These are phyloP conservation scores for Irpex rosettiformis DNA, from an alignment of 1,284 basidiomycete genomes.

Conservation along the genomic window DNA sequence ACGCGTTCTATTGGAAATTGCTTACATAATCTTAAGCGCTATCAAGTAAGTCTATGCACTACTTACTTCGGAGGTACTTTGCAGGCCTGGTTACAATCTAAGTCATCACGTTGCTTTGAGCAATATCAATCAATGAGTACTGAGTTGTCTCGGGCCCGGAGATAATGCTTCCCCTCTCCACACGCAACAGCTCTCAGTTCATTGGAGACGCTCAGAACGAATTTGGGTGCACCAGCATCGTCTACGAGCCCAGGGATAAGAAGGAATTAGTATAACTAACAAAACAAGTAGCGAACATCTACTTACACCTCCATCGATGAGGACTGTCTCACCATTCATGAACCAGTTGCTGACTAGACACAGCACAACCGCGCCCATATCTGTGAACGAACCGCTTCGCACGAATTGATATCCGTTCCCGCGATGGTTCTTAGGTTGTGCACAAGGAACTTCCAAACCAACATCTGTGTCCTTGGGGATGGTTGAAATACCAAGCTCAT, in stretches of 20 bases:
- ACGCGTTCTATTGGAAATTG: no score
- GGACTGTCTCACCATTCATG: conserved; percentile 49
- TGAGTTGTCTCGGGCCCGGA: no score
- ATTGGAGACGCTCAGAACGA: neutral
- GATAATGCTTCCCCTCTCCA: no score
- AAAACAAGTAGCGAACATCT: no score
- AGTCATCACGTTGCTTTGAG: no score
- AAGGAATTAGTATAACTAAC: no score
- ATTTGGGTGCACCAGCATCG: neutral
- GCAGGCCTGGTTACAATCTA: no score
- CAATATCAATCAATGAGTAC: no score
- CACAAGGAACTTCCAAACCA: conserved; percentile 11
- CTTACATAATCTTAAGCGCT: no score
- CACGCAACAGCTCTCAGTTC: neutral
- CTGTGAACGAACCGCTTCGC: conserved; percentile 33
- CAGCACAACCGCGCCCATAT: conserved; percentile 43
- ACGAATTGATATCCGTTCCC: conserved; percentile 6
- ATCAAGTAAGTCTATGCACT: no score
- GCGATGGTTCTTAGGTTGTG: conserved; percentile 5
- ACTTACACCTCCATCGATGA: conserved; percentile 50
- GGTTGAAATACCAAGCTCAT: conserved; percentile 32
- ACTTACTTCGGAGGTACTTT: no score
- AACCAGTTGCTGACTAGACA: conserved; percentile 48
- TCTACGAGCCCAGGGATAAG: no score
- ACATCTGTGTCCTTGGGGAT: neutral